phyloP scores from a whole-genome alignment of 176 grass and related monocot genomes.

The Microstegium vimineum region DNA sequence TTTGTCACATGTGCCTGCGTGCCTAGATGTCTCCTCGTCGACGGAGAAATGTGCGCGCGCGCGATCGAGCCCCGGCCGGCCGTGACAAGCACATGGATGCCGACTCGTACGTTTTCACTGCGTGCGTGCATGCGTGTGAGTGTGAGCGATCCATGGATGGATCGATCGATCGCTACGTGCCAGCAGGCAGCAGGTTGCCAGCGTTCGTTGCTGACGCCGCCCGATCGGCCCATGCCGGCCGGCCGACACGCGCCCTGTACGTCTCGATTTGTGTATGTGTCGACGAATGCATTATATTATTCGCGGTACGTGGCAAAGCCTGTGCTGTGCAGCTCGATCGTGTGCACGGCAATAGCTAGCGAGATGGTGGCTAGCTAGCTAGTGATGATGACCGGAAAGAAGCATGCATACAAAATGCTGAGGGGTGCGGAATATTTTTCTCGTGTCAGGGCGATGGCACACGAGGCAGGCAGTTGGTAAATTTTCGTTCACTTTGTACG shows the following conservation, averaged over 20 bases:
- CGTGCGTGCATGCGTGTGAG: neutral
- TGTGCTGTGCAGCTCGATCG: too few species aligned
- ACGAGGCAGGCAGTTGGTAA: neutral
- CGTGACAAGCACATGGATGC: neutral
- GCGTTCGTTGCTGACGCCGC: neutral
- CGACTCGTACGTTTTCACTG: neutral
- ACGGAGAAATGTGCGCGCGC: neutral
- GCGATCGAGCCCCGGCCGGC: neutral
- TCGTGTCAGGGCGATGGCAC: neutral
- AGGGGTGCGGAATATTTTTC: slow-evolving; percentile 8
- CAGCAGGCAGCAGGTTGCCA: neutral
- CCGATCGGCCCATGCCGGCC: neutral
- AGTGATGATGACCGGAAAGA: neutral
- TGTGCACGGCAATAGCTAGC: neutral
- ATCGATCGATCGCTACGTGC: neutral
- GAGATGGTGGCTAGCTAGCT: neutral
- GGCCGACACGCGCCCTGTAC: too few species aligned
- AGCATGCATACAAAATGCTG: neutral
- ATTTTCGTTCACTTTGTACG: neutral
- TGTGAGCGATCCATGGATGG: neutral
- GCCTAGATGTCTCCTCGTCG: neutral
- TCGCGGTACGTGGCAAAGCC: too few species aligned
- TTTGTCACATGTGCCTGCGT: neutral
- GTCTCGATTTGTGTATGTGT: too few species aligned
- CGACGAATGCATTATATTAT: too few species aligned